Percentiles rank a stretch among this genome's conserved stretches.
phyloP scores from a whole-genome alignment of 192 early-diverging fungal species.

The Rhizophagus sp. region DNA sequence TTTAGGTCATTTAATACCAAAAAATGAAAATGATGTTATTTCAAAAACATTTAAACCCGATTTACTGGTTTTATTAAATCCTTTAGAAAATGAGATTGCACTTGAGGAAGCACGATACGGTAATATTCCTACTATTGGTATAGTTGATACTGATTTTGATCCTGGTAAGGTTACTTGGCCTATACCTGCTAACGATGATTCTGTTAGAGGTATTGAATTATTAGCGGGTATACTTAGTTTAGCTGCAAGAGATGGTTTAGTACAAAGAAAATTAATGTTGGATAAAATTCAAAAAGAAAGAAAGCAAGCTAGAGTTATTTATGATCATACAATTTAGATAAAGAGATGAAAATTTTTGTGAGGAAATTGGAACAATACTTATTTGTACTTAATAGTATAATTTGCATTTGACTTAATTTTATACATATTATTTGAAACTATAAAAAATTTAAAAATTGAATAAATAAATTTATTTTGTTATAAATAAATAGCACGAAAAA shows the following conservation, averaged over 20 bases:
- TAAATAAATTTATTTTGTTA: too few relatives aligned
- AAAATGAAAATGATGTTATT: conserved; percentile 40
- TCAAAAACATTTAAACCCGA: conserved; percentile 72
- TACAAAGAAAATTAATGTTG: conserved; percentile 39
- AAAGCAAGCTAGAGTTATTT: background rate
- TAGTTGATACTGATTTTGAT: conserved; percentile 92
- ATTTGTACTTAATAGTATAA: background rate
- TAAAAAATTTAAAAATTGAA: too few relatives aligned
- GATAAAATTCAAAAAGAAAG: conserved; percentile 1
- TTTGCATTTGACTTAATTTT: too few relatives aligned
- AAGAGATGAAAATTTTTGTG: background rate
- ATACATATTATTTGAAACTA: too few relatives aligned
- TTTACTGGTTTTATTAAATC: conserved; percentile 80
- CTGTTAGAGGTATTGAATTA: conserved; percentile 71
- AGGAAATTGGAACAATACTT: background rate
- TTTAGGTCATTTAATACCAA: conserved; percentile 57
- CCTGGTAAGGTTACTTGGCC: conserved; percentile 84
- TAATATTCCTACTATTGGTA: conserved; percentile 86
- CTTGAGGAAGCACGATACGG: conserved; percentile 73
- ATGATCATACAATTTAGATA: background rate
- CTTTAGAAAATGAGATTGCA: conserved; percentile 79
- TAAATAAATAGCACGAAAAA: too few relatives aligned
- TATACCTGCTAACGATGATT: conserved; percentile 95
- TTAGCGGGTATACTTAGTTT: conserved; percentile 79
- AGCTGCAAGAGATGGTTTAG: conserved; percentile 66